These are phyloP conservation scores for Cadophora gregata DNA, from an alignment of 2,329 filamentous ascomycete genomes.

Conservation along the genomic window DNA sequence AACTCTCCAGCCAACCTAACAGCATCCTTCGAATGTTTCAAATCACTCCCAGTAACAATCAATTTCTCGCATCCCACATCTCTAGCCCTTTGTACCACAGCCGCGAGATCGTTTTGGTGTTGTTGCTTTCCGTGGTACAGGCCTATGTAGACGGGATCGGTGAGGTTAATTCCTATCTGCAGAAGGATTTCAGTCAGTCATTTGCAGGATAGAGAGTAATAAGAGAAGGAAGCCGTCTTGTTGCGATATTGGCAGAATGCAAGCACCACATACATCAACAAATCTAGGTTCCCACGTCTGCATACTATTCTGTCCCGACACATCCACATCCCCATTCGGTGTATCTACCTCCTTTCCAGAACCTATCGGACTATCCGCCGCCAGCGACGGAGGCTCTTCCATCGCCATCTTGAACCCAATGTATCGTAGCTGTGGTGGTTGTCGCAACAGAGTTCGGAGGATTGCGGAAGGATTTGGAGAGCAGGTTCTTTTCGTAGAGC, in stretches of 20 bases:
- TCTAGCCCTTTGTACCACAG: constrained; percentile 78
- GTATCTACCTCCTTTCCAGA: not conserved
- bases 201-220: not conserved
- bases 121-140: constrained; percentile 79
- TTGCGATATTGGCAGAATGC: not conserved
- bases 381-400: not conserved
- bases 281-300: constrained; percentile 55
- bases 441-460: not conserved
- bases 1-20: constrained; percentile 75
- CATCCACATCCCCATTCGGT: too few relatives aligned
- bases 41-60: constrained; percentile 90
- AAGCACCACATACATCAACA: constrained; percentile 58
- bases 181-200: constrained; percentile 11
- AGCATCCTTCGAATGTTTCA: constrained; percentile 77
- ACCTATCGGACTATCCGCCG: not conserved
- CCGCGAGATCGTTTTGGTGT: constrained; percentile 75
- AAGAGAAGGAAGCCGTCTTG: not conserved
- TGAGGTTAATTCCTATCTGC: constrained; percentile 90
- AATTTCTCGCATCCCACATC: constrained; percentile 85
- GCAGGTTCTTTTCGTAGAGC: not conserved
- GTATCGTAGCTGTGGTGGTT: not conserved
- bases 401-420: constrained; percentile 13
- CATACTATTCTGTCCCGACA: not conserved
- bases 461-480: not conserved
- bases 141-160: constrained; percentile 88